phyloP scores from a whole-genome alignment of 2,329 filamentous ascomycete species.

The Penicillium sp. region DNA sequence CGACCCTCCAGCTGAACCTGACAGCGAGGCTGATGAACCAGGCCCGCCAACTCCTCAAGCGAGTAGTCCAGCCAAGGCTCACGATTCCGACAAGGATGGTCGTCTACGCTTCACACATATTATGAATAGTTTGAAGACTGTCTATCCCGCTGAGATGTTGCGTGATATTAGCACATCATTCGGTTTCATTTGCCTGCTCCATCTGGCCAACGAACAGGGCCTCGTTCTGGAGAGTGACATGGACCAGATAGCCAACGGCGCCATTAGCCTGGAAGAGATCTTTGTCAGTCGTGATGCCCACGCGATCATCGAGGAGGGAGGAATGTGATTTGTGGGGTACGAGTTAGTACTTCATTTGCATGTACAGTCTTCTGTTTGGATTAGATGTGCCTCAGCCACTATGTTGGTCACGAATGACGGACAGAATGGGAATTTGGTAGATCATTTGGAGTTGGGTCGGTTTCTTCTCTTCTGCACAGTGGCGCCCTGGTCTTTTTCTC shows the following conservation, averaged over 20 bases:
- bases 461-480: conserved; percentile 28
- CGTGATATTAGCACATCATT: conserved; percentile 91
- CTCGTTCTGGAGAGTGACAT: conserved; percentile 72
- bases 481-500: conserved; percentile 21
- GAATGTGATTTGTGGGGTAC: conserved; percentile 27
- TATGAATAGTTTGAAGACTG: conserved; percentile 84
- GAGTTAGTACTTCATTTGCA: conserved; percentile 14
- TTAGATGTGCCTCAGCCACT: conserved; percentile 17
- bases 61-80: conserved; percentile 33
- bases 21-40: conserved; percentile 36
- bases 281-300: conserved; percentile 49
- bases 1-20: conserved; percentile 28
- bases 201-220: conserved; percentile 92
- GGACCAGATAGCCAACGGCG: conserved; percentile 33
- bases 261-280: conserved; percentile 52
- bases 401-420: conserved; percentile 31
- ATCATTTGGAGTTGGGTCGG: conserved; percentile 30
- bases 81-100: conserved; percentile 53
- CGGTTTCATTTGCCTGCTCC: conserved; percentile 91
- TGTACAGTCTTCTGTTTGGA: conserved; percentile 27
- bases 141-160: conserved; percentile 86
- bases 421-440: conserved; percentile 25
- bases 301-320: conserved; percentile 47
- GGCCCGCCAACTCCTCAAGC: conserved; percentile 46
- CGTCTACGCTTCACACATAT: conserved; percentile 85